Evolutionary conservation across 805 yeast species (phyloP).

Genomic region (Pichia cephalocereana): DNA sequence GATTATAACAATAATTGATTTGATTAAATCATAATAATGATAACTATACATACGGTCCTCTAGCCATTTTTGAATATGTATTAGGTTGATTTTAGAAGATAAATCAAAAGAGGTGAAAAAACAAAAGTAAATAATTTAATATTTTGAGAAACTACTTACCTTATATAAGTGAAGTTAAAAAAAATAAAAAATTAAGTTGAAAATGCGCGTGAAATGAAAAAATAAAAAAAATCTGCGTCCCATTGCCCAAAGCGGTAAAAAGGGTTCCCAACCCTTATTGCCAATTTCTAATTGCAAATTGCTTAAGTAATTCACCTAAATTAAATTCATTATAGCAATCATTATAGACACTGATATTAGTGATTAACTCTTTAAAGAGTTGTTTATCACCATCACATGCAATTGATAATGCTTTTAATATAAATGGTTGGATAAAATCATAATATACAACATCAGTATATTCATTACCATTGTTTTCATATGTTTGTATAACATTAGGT

Average conservation of each 20-base stretch:
- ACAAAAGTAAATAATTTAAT: too few species aligned
- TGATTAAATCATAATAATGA: neutral
- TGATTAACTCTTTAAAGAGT: constrained; percentile 11
- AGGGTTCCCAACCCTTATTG: neutral
- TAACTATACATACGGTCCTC: constrained; percentile 59
- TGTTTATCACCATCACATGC: constrained; percentile 12
- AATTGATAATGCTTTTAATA: constrained; percentile 17
- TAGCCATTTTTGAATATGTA: constrained; percentile 45
- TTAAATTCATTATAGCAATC: constrained; percentile 30
- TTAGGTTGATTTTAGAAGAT: neutral
- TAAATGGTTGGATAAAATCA: constrained; percentile 49
- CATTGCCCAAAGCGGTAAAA: neutral
- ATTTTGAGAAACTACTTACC: too few species aligned
- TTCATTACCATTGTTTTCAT: constrained; percentile 19
- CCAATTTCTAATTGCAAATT: constrained; percentile 31
- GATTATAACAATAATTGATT: too few species aligned
- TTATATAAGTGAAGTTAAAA: too few species aligned
- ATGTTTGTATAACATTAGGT: constrained; percentile 72
- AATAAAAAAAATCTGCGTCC: too few species aligned
- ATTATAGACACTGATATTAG: constrained; percentile 16
- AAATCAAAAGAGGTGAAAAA: neutral
- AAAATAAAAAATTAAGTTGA: too few species aligned
- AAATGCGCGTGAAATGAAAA: neutral
- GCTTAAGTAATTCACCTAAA: constrained; percentile 37
- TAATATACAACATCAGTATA: constrained; percentile 69